phyloP scores from a whole-genome alignment of 495 filamentous ascomycete species.

The Talaromyces liani region DNA sequence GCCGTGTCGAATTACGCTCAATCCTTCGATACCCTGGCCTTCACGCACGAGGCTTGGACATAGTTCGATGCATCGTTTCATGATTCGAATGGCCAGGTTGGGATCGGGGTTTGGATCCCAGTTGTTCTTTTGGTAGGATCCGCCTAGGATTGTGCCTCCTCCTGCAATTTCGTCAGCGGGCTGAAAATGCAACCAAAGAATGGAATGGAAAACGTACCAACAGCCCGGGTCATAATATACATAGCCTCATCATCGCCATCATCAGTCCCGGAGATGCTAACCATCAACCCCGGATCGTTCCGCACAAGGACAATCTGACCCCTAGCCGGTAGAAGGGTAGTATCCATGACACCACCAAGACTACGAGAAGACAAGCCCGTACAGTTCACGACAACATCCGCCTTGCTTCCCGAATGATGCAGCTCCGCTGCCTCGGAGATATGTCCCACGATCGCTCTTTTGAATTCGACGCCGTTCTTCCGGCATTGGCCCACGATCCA shows the following conservation, averaged over 20 bases:
- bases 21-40: conserved; percentile 69
- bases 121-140: conserved; percentile 73
- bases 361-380: conserved; percentile 67
- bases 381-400: conserved; percentile 77
- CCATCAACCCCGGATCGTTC: conserved; percentile 71
- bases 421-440: conserved; percentile 60
- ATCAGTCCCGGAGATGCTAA: conserved; percentile 64
- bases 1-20: conserved; percentile 81
- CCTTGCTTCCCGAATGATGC: conserved; percentile 55
- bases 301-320: conserved; percentile 87
- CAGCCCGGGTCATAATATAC: conserved; percentile 89
- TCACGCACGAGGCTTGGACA: conserved; percentile 62
- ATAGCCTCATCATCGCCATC: conserved; percentile 72
- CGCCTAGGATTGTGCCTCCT: conserved; percentile 75
- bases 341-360: conserved; percentile 79
- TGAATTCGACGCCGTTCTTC: conserved; percentile 58
- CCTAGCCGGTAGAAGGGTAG: conserved; percentile 63
- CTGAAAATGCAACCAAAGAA: not conserved
- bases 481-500: conserved; percentile 76
- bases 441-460: conserved; percentile 54
- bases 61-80: conserved; percentile 70
- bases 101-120: conserved; percentile 81
- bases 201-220: conserved; percentile 31
- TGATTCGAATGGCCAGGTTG: conserved; percentile 76
- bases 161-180: conserved; percentile 20